Conservation (phyloP, 441 rosid genomes). For the Adansonia gregorii region DNA sequence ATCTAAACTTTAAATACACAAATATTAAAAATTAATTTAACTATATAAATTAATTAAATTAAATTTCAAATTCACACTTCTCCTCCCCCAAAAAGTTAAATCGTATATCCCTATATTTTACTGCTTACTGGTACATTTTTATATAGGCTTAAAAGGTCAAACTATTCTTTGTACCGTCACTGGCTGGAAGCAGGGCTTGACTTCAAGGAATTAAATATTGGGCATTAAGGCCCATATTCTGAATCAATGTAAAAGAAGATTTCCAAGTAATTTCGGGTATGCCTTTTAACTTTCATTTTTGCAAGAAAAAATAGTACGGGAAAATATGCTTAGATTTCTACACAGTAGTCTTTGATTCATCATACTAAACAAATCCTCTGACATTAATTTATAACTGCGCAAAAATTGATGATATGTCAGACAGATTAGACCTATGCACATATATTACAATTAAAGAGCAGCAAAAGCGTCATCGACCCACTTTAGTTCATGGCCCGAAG, state of each 20-base stretch:
- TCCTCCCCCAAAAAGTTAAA: background rate
- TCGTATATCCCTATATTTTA: background rate
- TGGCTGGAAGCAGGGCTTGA: background rate
- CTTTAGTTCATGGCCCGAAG: slow-evolving; percentile 27
- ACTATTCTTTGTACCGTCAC: no score
- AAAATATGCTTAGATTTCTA: background rate
- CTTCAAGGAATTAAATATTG: background rate
- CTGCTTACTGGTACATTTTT: background rate
- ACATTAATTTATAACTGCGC: background rate
- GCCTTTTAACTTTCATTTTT: background rate
- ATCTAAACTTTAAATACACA: no score
- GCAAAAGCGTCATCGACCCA: slow-evolving; percentile 72
- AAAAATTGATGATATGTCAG: background rate
- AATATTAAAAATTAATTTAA: no score
- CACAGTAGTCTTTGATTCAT: background rate
- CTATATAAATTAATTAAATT: no score
- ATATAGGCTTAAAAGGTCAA: background rate
- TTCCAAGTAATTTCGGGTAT: background rate
- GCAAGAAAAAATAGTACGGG: background rate
- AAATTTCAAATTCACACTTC: no score
- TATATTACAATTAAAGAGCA: slow-evolving; percentile 39
- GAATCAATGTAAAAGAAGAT: background rate
- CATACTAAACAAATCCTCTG: background rate
- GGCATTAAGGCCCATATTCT: background rate
- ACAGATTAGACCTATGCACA: background rate